Base-by-base conservation (phyloP, 169 alveolate genomes). In the Neospora caninum region DNA sequence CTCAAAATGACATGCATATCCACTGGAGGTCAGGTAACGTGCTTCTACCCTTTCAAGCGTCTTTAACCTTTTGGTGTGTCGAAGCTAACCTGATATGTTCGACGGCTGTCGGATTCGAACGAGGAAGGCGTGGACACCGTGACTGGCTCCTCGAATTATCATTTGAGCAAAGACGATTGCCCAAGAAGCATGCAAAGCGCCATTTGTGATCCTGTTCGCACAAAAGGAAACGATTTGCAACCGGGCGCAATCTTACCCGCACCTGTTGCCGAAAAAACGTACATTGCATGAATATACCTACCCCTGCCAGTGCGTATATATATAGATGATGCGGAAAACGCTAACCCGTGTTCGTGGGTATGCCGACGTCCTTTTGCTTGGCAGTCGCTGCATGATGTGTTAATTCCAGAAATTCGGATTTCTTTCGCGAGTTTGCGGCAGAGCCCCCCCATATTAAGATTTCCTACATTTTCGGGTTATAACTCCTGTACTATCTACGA, bases 151-250 rank as follows among this genome's bases (percentile, higher is more conserved):
- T 31, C 86, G 83, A 31, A 93, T 78, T 34, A 93, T 93, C 88
- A 97, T 92, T 88, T 96, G 93, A 16, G 98, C 98, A 92, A 97
- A 97, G 34, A 96, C 98, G 36, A 96, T 96, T 31, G 97, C 94
- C 95, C 94, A 95, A 80, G 95, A 96, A 20, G 98, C 97, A 36
- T 97, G 96, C 82, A 96, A 93, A 0, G 97, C 97, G 18, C 97
- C 96, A 18, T 97, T 97, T 45, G 98, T 98, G 91, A 97, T 97
- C 98, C 98, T 97, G 94, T 96, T 97, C 20, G n/a, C n/a, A 10
- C 64, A 64, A 27, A 22, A 64, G 20, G 16, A 22, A 64, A 10
- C 7, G 20, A 6, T 22, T 29, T 1, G 73, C 73, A 64, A 64
- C 16, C 25, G 34, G 73, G 20, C 58, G 13, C 58, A 13, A 49